These are phyloP conservation scores for Pestalotiopsis sp. DNA, from an alignment of 2,329 filamentous ascomycete genomes.

Conservation along the genomic window DNA sequence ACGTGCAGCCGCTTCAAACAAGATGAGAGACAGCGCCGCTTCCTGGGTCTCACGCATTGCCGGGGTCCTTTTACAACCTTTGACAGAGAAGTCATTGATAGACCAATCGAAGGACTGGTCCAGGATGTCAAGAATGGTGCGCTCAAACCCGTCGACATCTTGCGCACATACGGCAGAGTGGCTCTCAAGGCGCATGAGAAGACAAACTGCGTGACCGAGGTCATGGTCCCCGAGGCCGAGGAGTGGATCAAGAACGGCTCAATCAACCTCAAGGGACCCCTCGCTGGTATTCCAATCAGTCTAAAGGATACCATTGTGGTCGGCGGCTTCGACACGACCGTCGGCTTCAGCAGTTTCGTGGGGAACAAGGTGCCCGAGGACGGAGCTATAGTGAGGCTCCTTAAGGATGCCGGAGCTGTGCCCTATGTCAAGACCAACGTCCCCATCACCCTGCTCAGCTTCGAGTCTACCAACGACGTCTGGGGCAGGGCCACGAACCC, in stretches of 20 bases:
- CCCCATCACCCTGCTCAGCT: slow-evolving; percentile 83
- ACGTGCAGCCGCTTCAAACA: slow-evolving; percentile 74
- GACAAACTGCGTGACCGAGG: slow-evolving; percentile 89
- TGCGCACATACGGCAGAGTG: slow-evolving; percentile 86
- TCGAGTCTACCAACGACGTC: slow-evolving; percentile 76
- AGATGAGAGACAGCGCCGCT: slow-evolving; percentile 69
- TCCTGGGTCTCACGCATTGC: slow-evolving; percentile 69
- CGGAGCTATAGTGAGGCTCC: slow-evolving; percentile 71
- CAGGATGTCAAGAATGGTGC: slow-evolving; percentile 72
- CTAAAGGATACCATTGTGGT: slow-evolving; percentile 82
- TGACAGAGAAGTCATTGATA: slow-evolving; percentile 70
- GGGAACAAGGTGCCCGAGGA: slow-evolving; percentile 69
- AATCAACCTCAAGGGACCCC: slow-evolving; percentile 75
- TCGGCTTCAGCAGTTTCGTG: slow-evolving; percentile 77
- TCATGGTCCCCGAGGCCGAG: slow-evolving; percentile 80
- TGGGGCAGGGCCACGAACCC: slow-evolving; percentile 87
- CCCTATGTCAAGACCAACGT: slow-evolving; percentile 94
- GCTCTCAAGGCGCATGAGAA: slow-evolving; percentile 80
- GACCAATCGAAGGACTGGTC: slow-evolving; percentile 78
- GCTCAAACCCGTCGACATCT: slow-evolving; percentile 69
- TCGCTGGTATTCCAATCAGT: slow-evolving; percentile 86
- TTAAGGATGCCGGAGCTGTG: slow-evolving; percentile 86
- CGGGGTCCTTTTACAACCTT: slow-evolving; percentile 62
- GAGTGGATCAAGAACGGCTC: slow-evolving; percentile 62
- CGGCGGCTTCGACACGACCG: slow-evolving; percentile 78